phyloP scores from a whole-genome alignment of 192 early-diverging fungal genomes.

The Lobosporangium transversale region DNA sequence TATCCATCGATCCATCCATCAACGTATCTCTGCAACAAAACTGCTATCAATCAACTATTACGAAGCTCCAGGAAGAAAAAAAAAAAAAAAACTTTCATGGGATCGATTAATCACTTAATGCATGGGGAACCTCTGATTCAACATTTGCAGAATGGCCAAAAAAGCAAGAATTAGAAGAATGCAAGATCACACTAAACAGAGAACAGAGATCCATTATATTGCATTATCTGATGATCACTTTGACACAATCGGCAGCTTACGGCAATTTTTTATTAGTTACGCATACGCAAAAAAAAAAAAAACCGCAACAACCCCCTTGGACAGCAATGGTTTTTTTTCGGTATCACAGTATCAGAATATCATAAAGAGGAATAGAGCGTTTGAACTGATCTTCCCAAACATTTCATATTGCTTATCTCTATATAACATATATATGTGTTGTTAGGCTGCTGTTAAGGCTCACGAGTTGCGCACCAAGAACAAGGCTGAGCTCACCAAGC shows the following conservation, averaged over 20 bases:
- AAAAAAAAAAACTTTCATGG: neutral
- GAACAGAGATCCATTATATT: neutral
- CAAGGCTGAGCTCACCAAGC: constrained; percentile 91
- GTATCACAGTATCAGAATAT: neutral
- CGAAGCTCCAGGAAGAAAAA: neutral
- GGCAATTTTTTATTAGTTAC: neutral
- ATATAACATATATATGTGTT: no score
- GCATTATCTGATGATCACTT: neutral
- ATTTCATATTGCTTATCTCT: neutral
- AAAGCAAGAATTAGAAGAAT: neutral
- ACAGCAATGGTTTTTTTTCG: neutral
- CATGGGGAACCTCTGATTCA: constrained; percentile 29
- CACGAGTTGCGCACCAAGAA: constrained; percentile 93
- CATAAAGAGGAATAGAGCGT: neutral
- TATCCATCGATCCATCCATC: constrained; percentile 18
- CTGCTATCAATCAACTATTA: neutral
- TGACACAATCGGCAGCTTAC: neutral
- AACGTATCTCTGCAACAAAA: neutral
- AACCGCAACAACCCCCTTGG: neutral
- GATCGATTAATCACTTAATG: neutral
- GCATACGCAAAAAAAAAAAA: neutral
- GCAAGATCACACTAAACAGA: no score
- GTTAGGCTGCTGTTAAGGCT: constrained; percentile 88
- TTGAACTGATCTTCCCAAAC: neutral
- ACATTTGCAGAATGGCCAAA: neutral